Conservation (phyloP, 148 eudicot species). For the Cornus suecica region DNA sequence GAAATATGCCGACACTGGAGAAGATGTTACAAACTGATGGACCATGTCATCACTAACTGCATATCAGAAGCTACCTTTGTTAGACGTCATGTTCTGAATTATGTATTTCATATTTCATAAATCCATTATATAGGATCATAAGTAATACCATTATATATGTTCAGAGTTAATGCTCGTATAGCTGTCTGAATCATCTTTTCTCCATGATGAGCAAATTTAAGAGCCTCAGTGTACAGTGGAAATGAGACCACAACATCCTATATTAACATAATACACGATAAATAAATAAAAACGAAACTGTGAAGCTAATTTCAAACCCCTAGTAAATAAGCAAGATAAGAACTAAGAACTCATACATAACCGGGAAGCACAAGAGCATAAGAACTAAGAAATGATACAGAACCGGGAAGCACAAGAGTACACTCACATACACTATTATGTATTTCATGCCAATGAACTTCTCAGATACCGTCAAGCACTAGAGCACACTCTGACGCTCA, state of each 20-base stretch:
- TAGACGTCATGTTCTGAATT: constrained; percentile 19
- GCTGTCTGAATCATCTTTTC: constrained; percentile 60
- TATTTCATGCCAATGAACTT: neutral
- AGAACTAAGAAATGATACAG: neutral
- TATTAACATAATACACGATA: constrained; percentile 14
- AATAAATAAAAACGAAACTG: neutral
- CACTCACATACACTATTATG: neutral
- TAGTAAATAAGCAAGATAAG: neutral
- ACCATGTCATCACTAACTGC: constrained; percentile 62
- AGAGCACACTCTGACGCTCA: neutral
- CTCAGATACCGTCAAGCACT: neutral
- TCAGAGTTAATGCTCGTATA: constrained; percentile 45
- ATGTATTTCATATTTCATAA: neutral
- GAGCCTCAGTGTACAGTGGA: constrained; percentile 49
- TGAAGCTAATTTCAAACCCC: neutral
- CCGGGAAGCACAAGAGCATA: neutral
- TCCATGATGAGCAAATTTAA: constrained; percentile 48
- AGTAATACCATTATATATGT: constrained; percentile 42
- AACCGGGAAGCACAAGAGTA: neutral
- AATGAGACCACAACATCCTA: constrained; percentile 46
- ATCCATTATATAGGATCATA: neutral
- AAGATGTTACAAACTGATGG: constrained; percentile 34
- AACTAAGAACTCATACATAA: neutral
- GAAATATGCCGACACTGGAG: constrained; percentile 49
- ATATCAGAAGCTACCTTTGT: constrained; percentile 28